Evolutionary conservation across 2,329 filamentous ascomycete genomes (phyloP), one percentile per base, ranked within the genome.

Genomic region (Nothomitra cinnamomea): DNA sequence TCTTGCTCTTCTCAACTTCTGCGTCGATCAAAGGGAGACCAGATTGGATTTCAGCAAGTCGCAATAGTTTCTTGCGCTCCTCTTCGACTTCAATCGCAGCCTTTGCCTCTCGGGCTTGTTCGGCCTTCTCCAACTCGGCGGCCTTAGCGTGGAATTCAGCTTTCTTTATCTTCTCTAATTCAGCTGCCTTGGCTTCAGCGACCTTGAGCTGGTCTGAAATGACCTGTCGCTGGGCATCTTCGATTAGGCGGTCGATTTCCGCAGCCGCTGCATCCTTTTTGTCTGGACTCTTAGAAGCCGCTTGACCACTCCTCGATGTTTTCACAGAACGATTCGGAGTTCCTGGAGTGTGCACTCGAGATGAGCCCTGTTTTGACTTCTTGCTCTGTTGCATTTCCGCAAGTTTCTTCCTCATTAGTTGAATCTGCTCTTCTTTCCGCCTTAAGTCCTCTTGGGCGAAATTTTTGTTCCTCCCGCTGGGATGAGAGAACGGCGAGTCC

Each of bases 21-120:
- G 67, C 68, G 50, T 76, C 69, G 24, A 73, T 59, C 13, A 65
- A 64, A 41, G 72, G 69, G 48, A 75, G 61, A 10, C 67, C 69
- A 21, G 69, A 68, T 58, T 74, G 66, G n/a, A 76, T 70, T 41
- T 74, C 70, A 54, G 68, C 66, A 57, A 71, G 70, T 24, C 71
- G 67, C 21, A 68, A 60, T 35, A 17, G 41, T 67, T 61, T 54
- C 67, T 71, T 48, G 62, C 61, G 19, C 17, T 35, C 38, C 1
- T 24, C 38, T 22, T 32, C 65, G 64, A 13, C 42, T 13, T 49
- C 25, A 35, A 40, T 24, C 15, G n/a, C 19, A 50, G 24, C 47
- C 17, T 21, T 28, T 50, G 3, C 19, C 24, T 45, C 8, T 8
- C 42, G 19, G 12, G 42, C 24, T 24, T 21, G 54, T 54, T 58